Conservation (phyloP, 2,329 filamentous ascomycete genomes). For the Sporothrix protearum region DNA sequence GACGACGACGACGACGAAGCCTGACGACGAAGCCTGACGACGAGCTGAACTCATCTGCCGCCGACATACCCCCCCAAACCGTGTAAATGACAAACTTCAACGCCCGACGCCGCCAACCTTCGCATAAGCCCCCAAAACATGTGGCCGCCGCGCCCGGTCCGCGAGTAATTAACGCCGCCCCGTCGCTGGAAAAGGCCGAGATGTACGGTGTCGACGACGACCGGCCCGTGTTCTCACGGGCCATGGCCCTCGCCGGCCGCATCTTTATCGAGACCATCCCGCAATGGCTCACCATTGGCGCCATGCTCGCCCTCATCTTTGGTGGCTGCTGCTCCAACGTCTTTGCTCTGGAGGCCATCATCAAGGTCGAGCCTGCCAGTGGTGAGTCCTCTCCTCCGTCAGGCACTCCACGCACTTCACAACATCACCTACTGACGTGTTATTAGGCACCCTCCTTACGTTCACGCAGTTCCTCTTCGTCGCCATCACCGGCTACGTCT, state of each 20-base stretch:
- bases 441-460: constrained; percentile 72
- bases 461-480: constrained; percentile 89
- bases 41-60: neutral
- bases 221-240: constrained; percentile 47
- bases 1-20: neutral
- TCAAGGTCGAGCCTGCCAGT: constrained; percentile 85
- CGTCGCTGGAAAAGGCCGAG: constrained; percentile 53
- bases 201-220: constrained; percentile 55
- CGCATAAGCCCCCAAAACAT: constrained; percentile 45
- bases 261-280: constrained; percentile 58
- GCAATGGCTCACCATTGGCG: constrained; percentile 59
- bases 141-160: constrained; percentile 38
- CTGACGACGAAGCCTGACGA: neutral
- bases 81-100: constrained; percentile 43
- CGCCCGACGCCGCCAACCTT: constrained; percentile 44
- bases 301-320: constrained; percentile 83
- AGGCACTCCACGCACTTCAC: too few species aligned
- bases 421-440: constrained; percentile 11
- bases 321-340: constrained; percentile 70
- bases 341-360: constrained; percentile 91
- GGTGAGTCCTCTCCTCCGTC: constrained; percentile 48
- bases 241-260: constrained; percentile 50
- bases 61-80: constrained; percentile 22
- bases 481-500: constrained; percentile 70
- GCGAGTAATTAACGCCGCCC: constrained; percentile 54